phyloP scores from a whole-genome alignment of 306 rosid species.

The Abrus precatorius region DNA sequence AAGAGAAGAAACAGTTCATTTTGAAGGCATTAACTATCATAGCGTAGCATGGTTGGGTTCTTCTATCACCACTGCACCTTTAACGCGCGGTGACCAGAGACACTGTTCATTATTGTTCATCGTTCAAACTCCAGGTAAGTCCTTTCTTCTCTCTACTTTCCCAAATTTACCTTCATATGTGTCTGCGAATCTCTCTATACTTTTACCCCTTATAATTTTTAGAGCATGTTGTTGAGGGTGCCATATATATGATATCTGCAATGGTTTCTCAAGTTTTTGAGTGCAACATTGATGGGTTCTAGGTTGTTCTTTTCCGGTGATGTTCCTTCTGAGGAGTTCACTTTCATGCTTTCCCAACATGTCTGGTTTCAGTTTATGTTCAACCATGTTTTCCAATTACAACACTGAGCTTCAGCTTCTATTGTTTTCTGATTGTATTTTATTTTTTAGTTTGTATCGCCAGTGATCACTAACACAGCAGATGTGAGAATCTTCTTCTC shows the following conservation, averaged over 20 bases:
- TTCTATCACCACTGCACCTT: neutral
- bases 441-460: neutral
- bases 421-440: neutral
- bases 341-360: neutral
- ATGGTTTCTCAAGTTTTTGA: neutral
- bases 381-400: neutral
- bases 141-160: neutral
- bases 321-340: neutral
- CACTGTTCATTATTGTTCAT: conserved; percentile 37
- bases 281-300: no score
- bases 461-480: neutral
- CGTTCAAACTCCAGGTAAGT: conserved; percentile 43
- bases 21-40: neutral
- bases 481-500: neutral
- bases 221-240: no score
- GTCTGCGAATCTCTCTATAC: neutral
- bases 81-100: conserved; percentile 51
- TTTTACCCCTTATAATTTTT: neutral
- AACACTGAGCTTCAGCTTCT: neutral
- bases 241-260: neutral
- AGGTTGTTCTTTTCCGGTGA: neutral
- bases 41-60: no score
- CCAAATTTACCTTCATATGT: neutral
- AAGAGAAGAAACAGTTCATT: neutral
- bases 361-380: neutral